Evolutionary conservation across 2,329 filamentous ascomycete species (phyloP), one percentile per base, ranked within the genome.

Genomic region (Onygenales sp.): DNA sequence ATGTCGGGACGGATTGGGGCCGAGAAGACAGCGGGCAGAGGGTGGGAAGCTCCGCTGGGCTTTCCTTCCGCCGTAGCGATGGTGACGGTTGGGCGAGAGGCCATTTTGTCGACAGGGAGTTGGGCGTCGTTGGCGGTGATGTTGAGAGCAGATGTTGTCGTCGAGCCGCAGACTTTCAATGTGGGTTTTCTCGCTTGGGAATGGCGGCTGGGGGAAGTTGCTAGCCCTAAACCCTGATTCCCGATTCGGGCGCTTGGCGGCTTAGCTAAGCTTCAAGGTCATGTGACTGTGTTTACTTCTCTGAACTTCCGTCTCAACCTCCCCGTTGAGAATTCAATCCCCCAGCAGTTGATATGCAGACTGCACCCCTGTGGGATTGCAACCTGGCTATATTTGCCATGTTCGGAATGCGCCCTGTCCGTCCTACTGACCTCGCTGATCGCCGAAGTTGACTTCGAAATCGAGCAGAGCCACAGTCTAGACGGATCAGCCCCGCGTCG

Each of bases 1-100:
- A 98, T 95, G 80, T 98, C 93, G 71, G 91, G 88, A 76, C 93
- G 92, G 83, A 98, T 97, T 67, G 93, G 93, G 68, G 88, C 84
- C 77, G 84, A 84, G 87, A 98, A 98, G 80, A 98, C 92, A 78
- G 89, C 85, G 73, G 94, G 93, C 69, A 97, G 85, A 74, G 93
- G 83, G 77, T 91, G 84, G 73, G 91, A 92, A 75, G 86, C 83
- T 75, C 87, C 87, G 77, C 85, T 87, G 79, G 89, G 81, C 81
- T 86, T 82, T 81, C 93, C 93, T 86, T 96, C 91, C 78, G 89
- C 90, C 78, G 87, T 85, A 81, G 95, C 85, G 81, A 98, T 91
- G 75, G 90, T 88, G 77, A 98, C 93, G 74, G 91, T 96, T 77
- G 93, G 93, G 81, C 93, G 85, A 76, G 87, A 91, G 81, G 91